Percentiles rank a stretch among this genome's conserved stretches.
phyloP scores from a whole-genome alignment of 2,329 filamentous ascomycete species.

The Neoscytalidium dimidiatum region DNA sequence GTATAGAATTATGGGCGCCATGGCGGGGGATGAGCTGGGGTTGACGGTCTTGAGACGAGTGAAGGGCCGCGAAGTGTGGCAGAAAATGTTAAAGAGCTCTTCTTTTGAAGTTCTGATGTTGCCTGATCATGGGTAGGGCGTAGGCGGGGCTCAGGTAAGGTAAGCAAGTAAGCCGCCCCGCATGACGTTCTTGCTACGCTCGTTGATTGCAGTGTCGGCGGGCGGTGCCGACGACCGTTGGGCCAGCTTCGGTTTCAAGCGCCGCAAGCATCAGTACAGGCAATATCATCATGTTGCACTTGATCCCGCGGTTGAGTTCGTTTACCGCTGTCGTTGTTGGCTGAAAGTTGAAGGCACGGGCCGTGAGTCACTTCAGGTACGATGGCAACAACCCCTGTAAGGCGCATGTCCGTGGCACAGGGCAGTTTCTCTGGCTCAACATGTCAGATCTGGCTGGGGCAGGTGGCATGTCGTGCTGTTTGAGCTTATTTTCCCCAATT shows the following conservation, averaged over 20 bases:
- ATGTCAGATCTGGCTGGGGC: neutral
- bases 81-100: neutral
- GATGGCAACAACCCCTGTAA: no score
- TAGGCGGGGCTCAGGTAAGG: neutral
- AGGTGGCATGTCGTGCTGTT: neutral
- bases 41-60: neutral
- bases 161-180: neutral
- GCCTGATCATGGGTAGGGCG: neutral
- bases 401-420: neutral
- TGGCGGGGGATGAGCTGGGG: constrained; percentile 20
- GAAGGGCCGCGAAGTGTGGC: neutral
- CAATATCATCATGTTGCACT: no score
- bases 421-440: neutral
- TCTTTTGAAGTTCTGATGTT: neutral
- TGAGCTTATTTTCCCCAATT: neutral
- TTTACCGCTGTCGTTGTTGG: no score
- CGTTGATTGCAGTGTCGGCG: neutral
- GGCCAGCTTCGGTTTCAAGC: no score
- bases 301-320: no score
- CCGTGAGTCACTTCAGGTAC: no score
- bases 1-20: constrained; percentile 56
- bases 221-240: no score
- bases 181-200: neutral
- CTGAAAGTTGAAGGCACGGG: no score
- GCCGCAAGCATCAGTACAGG: no score